These are phyloP conservation scores for Rugonectria rugulosa DNA, from an alignment of 2,329 filamentous ascomycete genomes.

Conservation along the genomic window DNA sequence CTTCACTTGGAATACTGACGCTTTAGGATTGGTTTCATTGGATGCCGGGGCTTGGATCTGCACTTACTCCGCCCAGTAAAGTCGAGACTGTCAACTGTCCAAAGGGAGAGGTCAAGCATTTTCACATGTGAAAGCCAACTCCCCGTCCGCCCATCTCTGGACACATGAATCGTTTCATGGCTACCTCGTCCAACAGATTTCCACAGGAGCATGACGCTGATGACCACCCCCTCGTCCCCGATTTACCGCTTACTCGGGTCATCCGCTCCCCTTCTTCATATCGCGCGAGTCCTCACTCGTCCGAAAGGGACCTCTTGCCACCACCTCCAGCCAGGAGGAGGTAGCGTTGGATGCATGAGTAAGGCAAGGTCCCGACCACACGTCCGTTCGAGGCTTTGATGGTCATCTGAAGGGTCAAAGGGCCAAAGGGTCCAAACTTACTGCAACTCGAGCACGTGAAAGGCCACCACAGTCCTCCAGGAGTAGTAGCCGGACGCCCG, in stretches of 20 bases:
- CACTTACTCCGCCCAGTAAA: background rate
- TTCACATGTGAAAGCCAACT: conserved; percentile 24
- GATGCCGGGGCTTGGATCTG: too few species aligned
- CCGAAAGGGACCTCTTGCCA: conserved; percentile 1
- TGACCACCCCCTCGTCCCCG: conserved; percentile 12
- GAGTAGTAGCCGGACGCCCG: conserved; percentile 14
- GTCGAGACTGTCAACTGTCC: background rate
- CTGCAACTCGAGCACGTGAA: conserved; percentile 18
- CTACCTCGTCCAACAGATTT: conserved; percentile 7
- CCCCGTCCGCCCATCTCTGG: conserved; percentile 2
- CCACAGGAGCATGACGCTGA: conserved; percentile 5
- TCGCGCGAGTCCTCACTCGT: conserved; percentile 12
- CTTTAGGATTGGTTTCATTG: too few species aligned
- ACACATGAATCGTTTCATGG: conserved; percentile 20
- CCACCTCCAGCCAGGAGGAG: conserved; percentile 3
- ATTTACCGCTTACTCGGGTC: conserved; percentile 15
- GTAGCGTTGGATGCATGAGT: conserved; percentile 9
- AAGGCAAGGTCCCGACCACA: conserved; percentile 3
- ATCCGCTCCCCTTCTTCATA: conserved; percentile 4
- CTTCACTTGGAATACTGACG: too few species aligned
- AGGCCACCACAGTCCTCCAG: conserved; percentile 1
- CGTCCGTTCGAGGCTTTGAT: background rate
- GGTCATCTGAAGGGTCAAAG: conserved; percentile 4
- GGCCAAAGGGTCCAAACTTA: background rate
- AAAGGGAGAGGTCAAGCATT: background rate